phyloP scores from a whole-genome alignment of 345 rosid species.

The Moricandia moricandioides region DNA sequence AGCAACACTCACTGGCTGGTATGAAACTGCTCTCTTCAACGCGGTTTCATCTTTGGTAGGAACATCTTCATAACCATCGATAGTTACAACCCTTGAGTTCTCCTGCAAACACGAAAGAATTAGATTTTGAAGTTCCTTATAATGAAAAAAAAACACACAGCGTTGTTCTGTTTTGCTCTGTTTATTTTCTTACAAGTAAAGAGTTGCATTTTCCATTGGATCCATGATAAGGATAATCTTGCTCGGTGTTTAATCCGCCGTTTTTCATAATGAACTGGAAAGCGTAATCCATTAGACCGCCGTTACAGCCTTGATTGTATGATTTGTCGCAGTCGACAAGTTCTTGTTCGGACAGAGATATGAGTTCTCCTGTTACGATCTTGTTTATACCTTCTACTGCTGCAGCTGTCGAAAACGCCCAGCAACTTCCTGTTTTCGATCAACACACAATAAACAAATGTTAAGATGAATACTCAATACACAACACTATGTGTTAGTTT shows the following conservation, averaged over 20 bases:
- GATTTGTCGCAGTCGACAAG: slow-evolving; percentile 81
- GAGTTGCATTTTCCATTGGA: slow-evolving; percentile 52
- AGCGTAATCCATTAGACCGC: slow-evolving; percentile 97
- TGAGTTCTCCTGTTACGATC: slow-evolving; percentile 74
- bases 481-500: background rate
- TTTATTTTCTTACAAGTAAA: slow-evolving; percentile 41
- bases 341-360: slow-evolving; percentile 82
- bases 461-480: background rate
- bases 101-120: slow-evolving; percentile 35
- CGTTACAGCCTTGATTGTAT: slow-evolving; percentile 76
- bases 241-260: slow-evolving; percentile 81
- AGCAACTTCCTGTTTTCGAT: slow-evolving; percentile 74
- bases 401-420: slow-evolving; percentile 91
- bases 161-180: slow-evolving; percentile 23
- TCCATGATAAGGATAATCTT: slow-evolving; percentile 73
- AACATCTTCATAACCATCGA: slow-evolving; percentile 85
- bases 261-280: slow-evolving; percentile 84
- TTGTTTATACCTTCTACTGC: slow-evolving; percentile 90
- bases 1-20: slow-evolving; percentile 90
- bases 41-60: slow-evolving; percentile 52
- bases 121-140: background rate
- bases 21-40: slow-evolving; percentile 67
- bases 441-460: background rate
- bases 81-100: slow-evolving; percentile 69
- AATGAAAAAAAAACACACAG: background rate